Evolutionary conservation across 768 basidiomycete genomes (phyloP), one percentile per base, ranked within the genome.

Genomic region (Lactarius psammicola): DNA sequence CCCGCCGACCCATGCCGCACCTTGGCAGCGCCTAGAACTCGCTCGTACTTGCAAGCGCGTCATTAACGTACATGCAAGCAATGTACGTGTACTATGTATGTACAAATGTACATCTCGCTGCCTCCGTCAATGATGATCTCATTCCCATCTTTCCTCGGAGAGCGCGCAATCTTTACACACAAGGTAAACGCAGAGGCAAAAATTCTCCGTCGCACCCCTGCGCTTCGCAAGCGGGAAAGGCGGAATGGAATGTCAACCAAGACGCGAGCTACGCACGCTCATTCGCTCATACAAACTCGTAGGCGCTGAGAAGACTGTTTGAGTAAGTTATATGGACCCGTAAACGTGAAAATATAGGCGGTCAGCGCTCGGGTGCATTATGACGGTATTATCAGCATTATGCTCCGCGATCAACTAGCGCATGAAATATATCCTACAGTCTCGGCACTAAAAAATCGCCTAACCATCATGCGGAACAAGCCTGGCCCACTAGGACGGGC

Each of bases 31-130:
- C 17, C 54, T 31, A 54, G 26, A 54, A 31, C 53, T 31, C 28
- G 11, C 28, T 54, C 53, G 28, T 18, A 10, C 44, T 51, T 11
- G n/a, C 23, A 49, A 49, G 38, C 55, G 55, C 33, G 56, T 31
- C 53, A 54, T 54, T 55, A 55, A 31, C 18, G 17, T 55, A 3
- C 53, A 20, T 54, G 30, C 54, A 30, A 9, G 20, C 18, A 64
- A 60, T 64, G 64, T 65, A 65, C 64, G 64, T 65, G 59, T 65
- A 65, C n/a, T 38, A 30, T 23, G 55, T 26, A 51, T 13, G 44
- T 42, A 49, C n/a, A 49, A 56, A 49, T 61, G 64, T 65, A n/a
- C 56, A 60, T 61, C 64, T 11, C 11, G n/a, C 44, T 60, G 26
- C 64, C 36, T 9, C 20, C 53, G 4, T 31, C 36, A 61, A 28